Percentiles rank a stretch among this genome's conserved stretches.
Evolutionary conservation across 129 eudicot genomes (phyloP).

Genomic region (Pittosporum tobira): DNA sequence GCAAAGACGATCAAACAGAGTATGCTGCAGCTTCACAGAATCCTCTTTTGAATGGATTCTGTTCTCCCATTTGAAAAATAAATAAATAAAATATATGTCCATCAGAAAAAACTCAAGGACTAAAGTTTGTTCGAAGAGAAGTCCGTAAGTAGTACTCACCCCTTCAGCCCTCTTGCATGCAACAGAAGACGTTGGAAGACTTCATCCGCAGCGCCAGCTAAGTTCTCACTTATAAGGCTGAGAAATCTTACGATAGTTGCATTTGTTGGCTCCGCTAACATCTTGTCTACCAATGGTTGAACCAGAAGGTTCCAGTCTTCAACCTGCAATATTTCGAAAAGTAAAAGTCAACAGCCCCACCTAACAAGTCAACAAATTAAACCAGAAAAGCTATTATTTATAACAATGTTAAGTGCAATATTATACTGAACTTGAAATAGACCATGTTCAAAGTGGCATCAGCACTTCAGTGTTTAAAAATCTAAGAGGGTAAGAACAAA

Average conservation of each 20-base stretch:
- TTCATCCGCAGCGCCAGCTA: constrained; percentile 47
- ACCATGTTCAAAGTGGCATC: no score
- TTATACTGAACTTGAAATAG: no score
- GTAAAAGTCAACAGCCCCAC: neutral
- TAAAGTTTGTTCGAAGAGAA: neutral
- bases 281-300: constrained; percentile 68
- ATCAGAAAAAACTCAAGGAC: neutral
- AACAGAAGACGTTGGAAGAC: constrained; percentile 54
- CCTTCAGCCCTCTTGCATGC: constrained; percentile 42
- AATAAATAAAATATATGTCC: no score
- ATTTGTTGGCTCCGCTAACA: constrained; percentile 78
- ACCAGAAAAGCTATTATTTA: no score
- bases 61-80: constrained; percentile 23
- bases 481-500: no score
- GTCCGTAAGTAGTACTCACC: constrained; percentile 28
- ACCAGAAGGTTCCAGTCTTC: constrained; percentile 58
- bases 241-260: constrained; percentile 64
- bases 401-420: no score
- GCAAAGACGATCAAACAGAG: constrained; percentile 68
- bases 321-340: constrained; percentile 37
- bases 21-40: constrained; percentile 21
- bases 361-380: neutral
- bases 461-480: no score
- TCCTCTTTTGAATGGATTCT: constrained; percentile 23
- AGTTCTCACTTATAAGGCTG: constrained; percentile 67